Conservation (phyloP, 2,329 filamentous ascomycete species). For the Gliomastix tumulicola region DNA sequence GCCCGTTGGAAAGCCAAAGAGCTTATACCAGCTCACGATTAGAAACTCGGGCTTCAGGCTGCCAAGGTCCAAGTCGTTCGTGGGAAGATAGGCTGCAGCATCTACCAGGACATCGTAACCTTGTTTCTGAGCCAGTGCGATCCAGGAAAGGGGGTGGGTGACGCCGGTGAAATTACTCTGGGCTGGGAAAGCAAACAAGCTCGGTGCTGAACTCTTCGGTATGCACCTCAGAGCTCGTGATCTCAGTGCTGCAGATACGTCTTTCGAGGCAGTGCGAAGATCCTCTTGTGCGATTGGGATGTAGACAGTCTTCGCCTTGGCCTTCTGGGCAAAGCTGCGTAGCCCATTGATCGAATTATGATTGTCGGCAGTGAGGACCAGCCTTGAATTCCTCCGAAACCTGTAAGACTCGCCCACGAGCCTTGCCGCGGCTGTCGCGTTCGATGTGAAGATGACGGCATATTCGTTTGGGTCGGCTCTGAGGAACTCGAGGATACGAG, state of each 20-base stretch:
- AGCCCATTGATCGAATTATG: slow-evolving; percentile 34
- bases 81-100: slow-evolving; percentile 30
- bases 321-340: slow-evolving; percentile 22
- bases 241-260: slow-evolving; percentile 15
- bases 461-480: slow-evolving; percentile 28
- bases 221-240: background rate
- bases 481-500: slow-evolving; percentile 21
- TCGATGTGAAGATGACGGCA: slow-evolving; percentile 29
- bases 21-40: slow-evolving; percentile 31
- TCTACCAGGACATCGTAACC: slow-evolving; percentile 33
- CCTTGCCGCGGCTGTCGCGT: slow-evolving; percentile 28
- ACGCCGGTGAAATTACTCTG: slow-evolving; percentile 38
- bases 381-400: slow-evolving; percentile 13
- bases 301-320: slow-evolving; percentile 17
- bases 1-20: slow-evolving; percentile 33
- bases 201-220: background rate
- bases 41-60: slow-evolving; percentile 27
- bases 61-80: slow-evolving; percentile 22
- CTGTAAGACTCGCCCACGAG: slow-evolving; percentile 31
- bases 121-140: slow-evolving; percentile 21
- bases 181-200: slow-evolving; percentile 35
- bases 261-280: slow-evolving; percentile 17
- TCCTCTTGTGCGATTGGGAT: slow-evolving; percentile 17
- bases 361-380: slow-evolving; percentile 30
- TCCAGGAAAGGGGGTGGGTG: slow-evolving; percentile 29